phyloP scores from a whole-genome alignment of 2,329 filamentous ascomycete species.

The Fusarium marasasianum region DNA sequence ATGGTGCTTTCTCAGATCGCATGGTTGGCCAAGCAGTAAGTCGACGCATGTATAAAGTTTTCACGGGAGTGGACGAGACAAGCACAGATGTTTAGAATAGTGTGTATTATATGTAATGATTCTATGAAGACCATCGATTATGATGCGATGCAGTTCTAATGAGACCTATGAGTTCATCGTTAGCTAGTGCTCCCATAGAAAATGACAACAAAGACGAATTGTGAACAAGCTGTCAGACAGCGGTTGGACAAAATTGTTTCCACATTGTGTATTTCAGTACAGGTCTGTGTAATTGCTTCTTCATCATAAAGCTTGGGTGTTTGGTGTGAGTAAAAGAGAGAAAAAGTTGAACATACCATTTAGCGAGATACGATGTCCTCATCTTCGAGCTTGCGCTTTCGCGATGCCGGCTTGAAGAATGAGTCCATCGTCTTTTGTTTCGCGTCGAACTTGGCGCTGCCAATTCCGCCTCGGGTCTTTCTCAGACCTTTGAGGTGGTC shows the following conservation, averaged over 20 bases:
- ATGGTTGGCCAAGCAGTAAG: conserved; percentile 68
- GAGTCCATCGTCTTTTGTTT: conserved; percentile 79
- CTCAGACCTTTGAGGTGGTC: conserved; percentile 79
- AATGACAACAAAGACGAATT: conserved; percentile 36
- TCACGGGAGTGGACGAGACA: conserved; percentile 63
- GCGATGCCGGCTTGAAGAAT: conserved; percentile 70
- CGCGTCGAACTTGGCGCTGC: conserved; percentile 78
- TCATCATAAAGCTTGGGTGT: conserved; percentile 68
- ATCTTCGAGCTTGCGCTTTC: conserved; percentile 43
- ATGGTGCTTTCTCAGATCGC: conserved; percentile 65
- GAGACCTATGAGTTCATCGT: conserved; percentile 31
- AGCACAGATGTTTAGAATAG: conserved; percentile 60
- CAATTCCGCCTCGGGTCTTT: conserved; percentile 84
- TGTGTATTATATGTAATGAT: conserved; percentile 17
- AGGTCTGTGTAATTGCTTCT: conserved; percentile 81
- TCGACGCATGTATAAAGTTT: conserved; percentile 67
- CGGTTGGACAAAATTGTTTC: conserved; percentile 81
- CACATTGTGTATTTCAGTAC: conserved; percentile 76
- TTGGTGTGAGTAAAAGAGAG: neutral
- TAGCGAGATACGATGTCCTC: conserved; percentile 24
- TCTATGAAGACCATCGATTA: conserved; percentile 7
- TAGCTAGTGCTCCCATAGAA: conserved; percentile 32
- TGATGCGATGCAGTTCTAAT: neutral
- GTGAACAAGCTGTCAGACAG: conserved; percentile 70
- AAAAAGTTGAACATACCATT: conserved; percentile 51